Evolutionary conservation across 116 monocot species (phyloP).

Genomic region (Cymodocea nodosa): DNA sequence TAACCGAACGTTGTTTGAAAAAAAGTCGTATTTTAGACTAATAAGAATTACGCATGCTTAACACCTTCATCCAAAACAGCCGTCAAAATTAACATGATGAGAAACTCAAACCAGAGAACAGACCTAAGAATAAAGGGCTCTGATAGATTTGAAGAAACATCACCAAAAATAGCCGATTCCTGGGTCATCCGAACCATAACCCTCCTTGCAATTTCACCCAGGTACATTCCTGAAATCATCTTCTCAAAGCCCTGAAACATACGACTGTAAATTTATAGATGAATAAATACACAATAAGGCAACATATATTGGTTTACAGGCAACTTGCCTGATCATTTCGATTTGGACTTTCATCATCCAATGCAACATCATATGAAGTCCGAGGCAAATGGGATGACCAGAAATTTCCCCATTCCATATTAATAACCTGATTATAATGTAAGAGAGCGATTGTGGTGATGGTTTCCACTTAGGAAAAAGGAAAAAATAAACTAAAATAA

Average conservation of each 20-base stretch:
- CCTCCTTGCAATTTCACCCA: conserved; percentile 84
- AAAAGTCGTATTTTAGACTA: too few species aligned
- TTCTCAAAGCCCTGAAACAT: conserved; percentile 79
- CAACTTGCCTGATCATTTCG: conserved; percentile 60
- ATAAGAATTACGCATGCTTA: too few species aligned
- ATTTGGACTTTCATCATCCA: conserved; percentile 78
- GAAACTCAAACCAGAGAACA: not conserved
- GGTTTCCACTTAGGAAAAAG: not conserved
- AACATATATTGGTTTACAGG: not conserved
- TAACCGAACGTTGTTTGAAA: too few species aligned
- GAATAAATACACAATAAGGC: conserved; percentile 1
- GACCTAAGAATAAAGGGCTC: conserved; percentile 63
- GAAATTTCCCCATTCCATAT: conserved; percentile 98
- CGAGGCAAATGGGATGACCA: conserved; percentile 96
- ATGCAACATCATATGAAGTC: conserved; percentile 72
- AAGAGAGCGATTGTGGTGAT: not conserved
- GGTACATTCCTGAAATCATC: conserved; percentile 97
- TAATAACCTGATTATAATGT: conserved; percentile 51
- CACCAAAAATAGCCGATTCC: conserved; percentile 78
- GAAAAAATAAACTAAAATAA: not conserved
- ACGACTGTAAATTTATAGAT: not conserved
- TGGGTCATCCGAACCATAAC: conserved; percentile 58
- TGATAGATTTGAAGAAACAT: conserved; percentile 29
- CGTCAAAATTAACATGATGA: too few species aligned
- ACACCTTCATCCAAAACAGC: too few species aligned